A percentile compares a stretch with the other conserved stretches of the same genome.
Evolutionary conservation across 129 eudicot genomes (phyloP).

Genomic region (Pseudognaphalium luteoalbum): DNA sequence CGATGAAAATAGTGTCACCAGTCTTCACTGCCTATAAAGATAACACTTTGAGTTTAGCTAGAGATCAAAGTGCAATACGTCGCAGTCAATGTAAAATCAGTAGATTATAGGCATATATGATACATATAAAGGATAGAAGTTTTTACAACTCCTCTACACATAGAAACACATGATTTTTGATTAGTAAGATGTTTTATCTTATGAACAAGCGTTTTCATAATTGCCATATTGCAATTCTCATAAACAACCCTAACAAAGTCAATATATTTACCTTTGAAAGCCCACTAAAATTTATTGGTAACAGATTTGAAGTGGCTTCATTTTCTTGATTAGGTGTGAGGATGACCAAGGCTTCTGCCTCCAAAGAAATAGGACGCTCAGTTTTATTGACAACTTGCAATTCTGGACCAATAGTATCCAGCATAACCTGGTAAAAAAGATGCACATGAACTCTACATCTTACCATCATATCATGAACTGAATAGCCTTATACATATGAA

Average conservation of each 20-base stretch:
- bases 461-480: background rate
- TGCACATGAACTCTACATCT: conserved; percentile 5
- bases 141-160: too few species aligned
- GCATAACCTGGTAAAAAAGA: conserved; percentile 58
- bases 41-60: conserved; percentile 1
- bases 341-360: conserved; percentile 53
- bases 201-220: background rate
- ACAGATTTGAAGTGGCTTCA: conserved; percentile 68
- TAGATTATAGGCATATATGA: too few species aligned
- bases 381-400: conserved; percentile 77
- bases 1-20: conserved; percentile 86
- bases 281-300: conserved; percentile 75
- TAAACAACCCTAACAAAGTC: background rate
- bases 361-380: conserved; percentile 60
- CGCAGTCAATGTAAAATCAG: background rate
- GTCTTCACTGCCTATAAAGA: conserved; percentile 71
- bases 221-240: background rate
- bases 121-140: too few species aligned
- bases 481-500: conserved; percentile 4
- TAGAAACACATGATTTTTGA: too few species aligned
- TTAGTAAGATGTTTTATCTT: background rate
- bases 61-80: conserved; percentile 13
- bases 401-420: conserved; percentile 88
- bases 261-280: conserved; percentile 55
- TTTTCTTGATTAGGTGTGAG: conserved; percentile 67